These are phyloP conservation scores for Jackrogersella multiformis DNA, from an alignment of 495 filamentous ascomycete genomes.

Conservation along the genomic window DNA sequence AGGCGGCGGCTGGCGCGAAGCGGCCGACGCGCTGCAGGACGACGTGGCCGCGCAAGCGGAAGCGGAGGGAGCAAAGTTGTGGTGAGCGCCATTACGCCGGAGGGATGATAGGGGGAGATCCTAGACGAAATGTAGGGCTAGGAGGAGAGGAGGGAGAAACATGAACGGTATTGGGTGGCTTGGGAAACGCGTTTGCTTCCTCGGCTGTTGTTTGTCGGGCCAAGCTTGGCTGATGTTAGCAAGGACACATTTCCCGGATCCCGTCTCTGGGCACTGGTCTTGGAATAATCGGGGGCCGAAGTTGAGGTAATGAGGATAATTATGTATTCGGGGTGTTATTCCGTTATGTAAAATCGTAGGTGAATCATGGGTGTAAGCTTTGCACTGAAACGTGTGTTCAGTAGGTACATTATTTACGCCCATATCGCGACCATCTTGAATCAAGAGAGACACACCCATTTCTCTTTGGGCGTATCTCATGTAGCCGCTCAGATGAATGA, in stretches of 20 bases:
- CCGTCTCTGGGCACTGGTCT: too few relatives aligned
- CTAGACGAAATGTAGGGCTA: background rate
- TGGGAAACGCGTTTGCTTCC: too few relatives aligned
- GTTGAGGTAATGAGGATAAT: background rate
- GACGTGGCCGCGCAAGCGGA: background rate
- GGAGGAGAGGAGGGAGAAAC: background rate
- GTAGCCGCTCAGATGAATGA: background rate
- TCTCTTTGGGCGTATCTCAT: slow-evolving; percentile 15
- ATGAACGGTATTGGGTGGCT: too few relatives aligned
- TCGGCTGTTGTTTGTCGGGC: too few relatives aligned
- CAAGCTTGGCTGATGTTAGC: too few relatives aligned
- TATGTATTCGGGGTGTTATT: background rate
- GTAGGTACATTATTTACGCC: background rate
- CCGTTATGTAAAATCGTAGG: background rate
- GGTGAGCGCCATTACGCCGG: background rate
- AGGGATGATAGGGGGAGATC: background rate
- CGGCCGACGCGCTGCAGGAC: slow-evolving; percentile 11
- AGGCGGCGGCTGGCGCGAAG: background rate
- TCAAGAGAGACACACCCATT: background rate
- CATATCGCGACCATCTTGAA: background rate
- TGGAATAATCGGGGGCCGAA: too few relatives aligned
- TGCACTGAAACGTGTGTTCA: too few relatives aligned
- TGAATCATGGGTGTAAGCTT: background rate
- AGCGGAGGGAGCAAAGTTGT: background rate
- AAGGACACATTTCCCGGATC: too few relatives aligned